A percentile compares a stretch with the other conserved stretches of the same genome.
phyloP scores from a whole-genome alignment of 768 basidiomycete genomes.

The Mycena latifolia region DNA sequence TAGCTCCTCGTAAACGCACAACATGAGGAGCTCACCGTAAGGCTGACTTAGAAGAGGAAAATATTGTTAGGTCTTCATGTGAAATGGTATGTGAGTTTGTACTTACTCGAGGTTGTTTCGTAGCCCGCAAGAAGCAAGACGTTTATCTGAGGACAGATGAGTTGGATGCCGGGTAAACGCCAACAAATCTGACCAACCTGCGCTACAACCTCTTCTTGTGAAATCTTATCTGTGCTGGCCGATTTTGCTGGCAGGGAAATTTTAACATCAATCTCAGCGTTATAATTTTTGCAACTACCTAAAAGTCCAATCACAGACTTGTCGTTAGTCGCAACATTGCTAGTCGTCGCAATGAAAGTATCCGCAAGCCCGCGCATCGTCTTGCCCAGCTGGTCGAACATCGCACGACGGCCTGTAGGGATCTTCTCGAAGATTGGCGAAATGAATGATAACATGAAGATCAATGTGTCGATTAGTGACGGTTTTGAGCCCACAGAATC shows the following conservation, averaged over 20 bases:
- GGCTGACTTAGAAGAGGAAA: conserved; percentile 1
- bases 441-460: conserved; percentile 9
- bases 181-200: background rate
- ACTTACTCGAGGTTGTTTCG: conserved; percentile 23
- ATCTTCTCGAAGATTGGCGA: background rate
- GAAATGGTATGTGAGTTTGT: background rate
- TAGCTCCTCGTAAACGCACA: too few relatives aligned
- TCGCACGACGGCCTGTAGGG: background rate
- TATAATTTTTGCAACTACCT: background rate
- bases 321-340: background rate
- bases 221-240: background rate
- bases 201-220: conserved; percentile 12
- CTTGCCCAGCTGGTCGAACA: conserved; percentile 3
- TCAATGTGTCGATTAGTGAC: background rate
- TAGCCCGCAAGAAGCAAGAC: conserved; percentile 16
- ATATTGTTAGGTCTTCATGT: background rate
- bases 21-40: conserved; percentile 1
- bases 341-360: conserved; percentile 1
- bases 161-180: background rate
- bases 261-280: background rate
- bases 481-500: conserved; percentile 8
- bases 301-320: conserved; percentile 17
- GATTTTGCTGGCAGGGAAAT: background rate
- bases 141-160: conserved; percentile 2
- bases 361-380: conserved; percentile 8